Conservation (phyloP, 352 stramenopile species). For the Globisporangium middletonii region DNA sequence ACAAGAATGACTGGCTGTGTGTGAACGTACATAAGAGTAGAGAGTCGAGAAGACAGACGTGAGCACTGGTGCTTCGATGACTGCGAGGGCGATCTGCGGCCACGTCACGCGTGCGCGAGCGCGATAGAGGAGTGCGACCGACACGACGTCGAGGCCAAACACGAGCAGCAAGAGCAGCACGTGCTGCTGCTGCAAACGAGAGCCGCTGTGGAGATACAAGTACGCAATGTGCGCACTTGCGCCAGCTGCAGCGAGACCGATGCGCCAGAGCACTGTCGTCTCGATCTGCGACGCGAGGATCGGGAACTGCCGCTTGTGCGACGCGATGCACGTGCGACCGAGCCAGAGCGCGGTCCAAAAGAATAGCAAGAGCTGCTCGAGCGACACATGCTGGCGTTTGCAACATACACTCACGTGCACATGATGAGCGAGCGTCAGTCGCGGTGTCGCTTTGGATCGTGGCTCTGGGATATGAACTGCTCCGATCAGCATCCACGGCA, state of each 20-base stretch:
- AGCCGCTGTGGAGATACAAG: conserved; percentile 2
- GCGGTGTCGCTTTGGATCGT: too few species aligned
- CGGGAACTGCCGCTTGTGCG: not conserved
- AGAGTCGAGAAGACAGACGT: conserved; percentile 29
- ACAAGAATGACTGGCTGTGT: not conserved
- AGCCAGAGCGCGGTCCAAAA: conserved; percentile 36
- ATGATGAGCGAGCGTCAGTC: too few species aligned
- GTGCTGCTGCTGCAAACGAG: not conserved
- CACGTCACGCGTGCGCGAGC: conserved; percentile 11
- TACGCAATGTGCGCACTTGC: not conserved
- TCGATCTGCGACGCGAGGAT: not conserved
- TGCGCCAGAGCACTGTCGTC: conserved; percentile 9
- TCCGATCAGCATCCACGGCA: too few species aligned
- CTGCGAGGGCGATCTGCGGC: conserved; percentile 17
- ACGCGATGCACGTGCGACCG: conserved; percentile 16
- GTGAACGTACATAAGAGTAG: conserved; percentile 18
- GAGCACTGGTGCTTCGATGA: conserved; percentile 21
- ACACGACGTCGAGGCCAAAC: conserved; percentile 23
- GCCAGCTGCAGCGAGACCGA: not conserved
- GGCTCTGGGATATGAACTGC: too few species aligned
- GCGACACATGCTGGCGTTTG: conserved; percentile 19
- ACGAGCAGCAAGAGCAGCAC: conserved; percentile 15
- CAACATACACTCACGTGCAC: too few species aligned
- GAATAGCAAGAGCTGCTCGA: conserved; percentile 21
- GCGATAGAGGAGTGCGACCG: conserved; percentile 12